Evolutionary conservation across 1,284 basidiomycete species (phyloP), one percentile per base, ranked within the genome.

Genomic region (Farysia itapuensis): DNA sequence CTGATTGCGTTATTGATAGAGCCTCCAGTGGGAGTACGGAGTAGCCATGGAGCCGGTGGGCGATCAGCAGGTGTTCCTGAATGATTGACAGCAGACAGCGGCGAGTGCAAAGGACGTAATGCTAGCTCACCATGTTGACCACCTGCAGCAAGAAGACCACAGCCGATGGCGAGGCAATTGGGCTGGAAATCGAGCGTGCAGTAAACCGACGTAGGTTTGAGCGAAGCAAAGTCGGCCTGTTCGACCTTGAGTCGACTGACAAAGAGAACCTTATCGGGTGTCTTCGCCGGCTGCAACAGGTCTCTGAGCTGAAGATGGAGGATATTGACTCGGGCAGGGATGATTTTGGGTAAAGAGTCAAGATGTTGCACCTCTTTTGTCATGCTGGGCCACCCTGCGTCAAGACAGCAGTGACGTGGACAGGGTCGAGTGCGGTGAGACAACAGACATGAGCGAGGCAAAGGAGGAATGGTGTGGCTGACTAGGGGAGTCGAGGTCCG

Each of bases 1-100:
- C 86, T 77, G 33, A 91, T 84, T 11, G 87, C 59, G 74, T 92
- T 92, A 77, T 90, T 90, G 77, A 91, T 90, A 4, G 85, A 86
- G 5, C 85, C 85, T 4, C 79, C 74, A 4, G 87, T 79, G 11
- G 77, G 78, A 39, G 80, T 80, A 35, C 84, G 82, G 51, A 72
- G 45, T 7, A 58, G 51, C 74, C 49, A 79, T 64, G 29, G 67
- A 48, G 25, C 64, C 35, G 18, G 75, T 13, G 41, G 40, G 38
- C 18, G 56, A 4, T 63, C 48, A 14, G 32, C 34, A 12, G 35
- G 36, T 11, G 42, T 35, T 6, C 21, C 16, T 25, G 44, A 38
- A n/a, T 37, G 39, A 5, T 48, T 49, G 16, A 39, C 35, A 6
- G 43, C 40, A 14, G 26, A 34, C 4, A 31, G 33, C 5, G 45